Conservation (phyloP, 148 eudicot genomes). For the Pouteria glomerata region DNA sequence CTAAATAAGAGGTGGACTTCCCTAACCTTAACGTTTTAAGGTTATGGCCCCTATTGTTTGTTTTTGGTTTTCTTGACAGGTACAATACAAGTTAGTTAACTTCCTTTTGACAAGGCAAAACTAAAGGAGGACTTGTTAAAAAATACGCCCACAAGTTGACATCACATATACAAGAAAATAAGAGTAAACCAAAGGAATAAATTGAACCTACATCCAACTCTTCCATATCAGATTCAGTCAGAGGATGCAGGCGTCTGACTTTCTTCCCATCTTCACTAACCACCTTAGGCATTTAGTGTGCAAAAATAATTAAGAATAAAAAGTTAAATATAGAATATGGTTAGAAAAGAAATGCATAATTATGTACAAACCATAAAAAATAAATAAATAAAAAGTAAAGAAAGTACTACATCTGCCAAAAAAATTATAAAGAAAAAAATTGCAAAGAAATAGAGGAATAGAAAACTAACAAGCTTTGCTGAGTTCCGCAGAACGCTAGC, state of each 20-base stretch:
- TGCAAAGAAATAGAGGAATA: not conserved
- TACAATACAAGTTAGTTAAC: not conserved
- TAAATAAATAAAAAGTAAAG: not conserved
- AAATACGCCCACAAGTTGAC: not conserved
- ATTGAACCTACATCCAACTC: slow-evolving; percentile 69
- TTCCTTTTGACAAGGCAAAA: not conserved
- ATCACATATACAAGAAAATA: not conserved
- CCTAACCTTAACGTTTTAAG: too few species aligned
- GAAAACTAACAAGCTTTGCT: slow-evolving; percentile 69
- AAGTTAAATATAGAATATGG: too few species aligned
- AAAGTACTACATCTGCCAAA: not conserved
- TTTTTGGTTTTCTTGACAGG: too few species aligned
- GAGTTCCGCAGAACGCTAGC: slow-evolving; percentile 74
- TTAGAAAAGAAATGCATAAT: slow-evolving; percentile 11
- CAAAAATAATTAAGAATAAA: not conserved
- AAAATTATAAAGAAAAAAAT: not conserved
- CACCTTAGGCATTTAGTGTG: slow-evolving; percentile 35
- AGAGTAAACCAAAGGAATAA: slow-evolving; percentile 1
- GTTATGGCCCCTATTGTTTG: too few species aligned
- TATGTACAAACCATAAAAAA: too few species aligned
- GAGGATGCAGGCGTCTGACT: slow-evolving; percentile 72
- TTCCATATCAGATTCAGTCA: slow-evolving; percentile 77
- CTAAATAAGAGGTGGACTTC: too few species aligned
- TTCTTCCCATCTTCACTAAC: slow-evolving; percentile 98
- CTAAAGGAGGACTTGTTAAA: not conserved